Conservation (phyloP, 2,329 filamentous ascomycete genomes). For the Aspergillus sp. region DNA sequence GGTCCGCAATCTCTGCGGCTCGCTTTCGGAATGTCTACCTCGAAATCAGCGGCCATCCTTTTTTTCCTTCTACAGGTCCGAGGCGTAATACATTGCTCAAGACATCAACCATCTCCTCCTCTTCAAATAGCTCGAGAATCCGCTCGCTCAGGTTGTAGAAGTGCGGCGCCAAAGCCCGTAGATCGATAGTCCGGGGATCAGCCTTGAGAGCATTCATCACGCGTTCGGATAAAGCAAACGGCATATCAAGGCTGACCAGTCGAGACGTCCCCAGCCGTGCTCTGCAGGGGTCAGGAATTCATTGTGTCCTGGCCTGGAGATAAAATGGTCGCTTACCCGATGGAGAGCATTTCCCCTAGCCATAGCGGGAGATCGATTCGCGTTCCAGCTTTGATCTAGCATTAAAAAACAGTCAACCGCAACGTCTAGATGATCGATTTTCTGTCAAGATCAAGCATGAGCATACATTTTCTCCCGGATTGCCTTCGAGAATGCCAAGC, state of each 20-base stretch:
- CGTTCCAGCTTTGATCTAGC: constrained; percentile 69
- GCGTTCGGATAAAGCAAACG: constrained; percentile 63
- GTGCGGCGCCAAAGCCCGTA: constrained; percentile 74
- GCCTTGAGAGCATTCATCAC: constrained; percentile 87
- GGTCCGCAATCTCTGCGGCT: constrained; percentile 74
- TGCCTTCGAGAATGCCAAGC: constrained; percentile 83
- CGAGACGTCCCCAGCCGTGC: constrained; percentile 43
- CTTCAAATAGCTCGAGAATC: constrained; percentile 85
- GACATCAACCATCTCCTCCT: constrained; percentile 69
- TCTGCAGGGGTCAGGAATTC: constrained; percentile 11
- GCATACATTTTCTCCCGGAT: constrained; percentile 53
- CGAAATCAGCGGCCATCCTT: not conserved
- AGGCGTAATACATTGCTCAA: constrained; percentile 43
- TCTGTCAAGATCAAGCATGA: not conserved
- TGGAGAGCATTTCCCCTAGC: constrained; percentile 80
- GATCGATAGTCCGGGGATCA: constrained; percentile 73
- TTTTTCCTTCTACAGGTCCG: too few species aligned
- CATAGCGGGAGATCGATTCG: constrained; percentile 79
- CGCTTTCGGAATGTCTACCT: constrained; percentile 67
- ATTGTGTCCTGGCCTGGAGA: too few species aligned
- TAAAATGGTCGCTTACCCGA: constrained; percentile 31
- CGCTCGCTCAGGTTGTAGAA: constrained; percentile 81
- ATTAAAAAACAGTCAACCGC: not conserved
- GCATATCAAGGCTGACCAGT: constrained; percentile 73
- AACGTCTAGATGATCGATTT: not conserved